phyloP scores from a whole-genome alignment of 1,284 basidiomycete species.

The Sporisorium sorghi region DNA sequence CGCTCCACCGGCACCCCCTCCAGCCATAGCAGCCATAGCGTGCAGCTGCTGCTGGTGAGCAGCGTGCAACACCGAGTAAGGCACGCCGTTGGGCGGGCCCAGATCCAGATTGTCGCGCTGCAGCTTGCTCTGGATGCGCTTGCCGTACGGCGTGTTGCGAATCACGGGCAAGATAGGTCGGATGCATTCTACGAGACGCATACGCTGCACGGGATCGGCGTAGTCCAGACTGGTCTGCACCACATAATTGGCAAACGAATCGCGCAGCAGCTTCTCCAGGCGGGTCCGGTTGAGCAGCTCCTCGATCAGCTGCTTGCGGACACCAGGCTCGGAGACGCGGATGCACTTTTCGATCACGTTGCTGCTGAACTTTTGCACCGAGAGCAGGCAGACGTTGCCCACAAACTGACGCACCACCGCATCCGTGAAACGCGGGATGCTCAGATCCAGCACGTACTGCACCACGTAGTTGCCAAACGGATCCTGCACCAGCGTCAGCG shows the following conservation, averaged over 20 bases:
- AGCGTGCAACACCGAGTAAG: conserved; percentile 58
- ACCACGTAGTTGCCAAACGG: conserved; percentile 97
- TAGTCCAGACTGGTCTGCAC: conserved; percentile 69
- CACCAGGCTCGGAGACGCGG: conserved; percentile 93
- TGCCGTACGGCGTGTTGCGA: conserved; percentile 69
- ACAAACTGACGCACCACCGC: conserved; percentile 96
- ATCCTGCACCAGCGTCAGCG: conserved; percentile 96
- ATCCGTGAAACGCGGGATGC: conserved; percentile 97
- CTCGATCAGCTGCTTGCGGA: conserved; percentile 93
- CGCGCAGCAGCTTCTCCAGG: conserved; percentile 91
- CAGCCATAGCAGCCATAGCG: conserved; percentile 51
- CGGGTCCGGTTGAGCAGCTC: conserved; percentile 94
- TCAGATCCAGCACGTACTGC: conserved; percentile 97
- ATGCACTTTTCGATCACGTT: conserved; percentile 98
- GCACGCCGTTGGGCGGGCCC: conserved; percentile 49
- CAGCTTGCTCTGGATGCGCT: conserved; percentile 69
- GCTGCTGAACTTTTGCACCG: conserved; percentile 97
- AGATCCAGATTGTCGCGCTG: conserved; percentile 66
- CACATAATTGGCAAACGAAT: conserved; percentile 72
- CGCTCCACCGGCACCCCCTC: conserved; percentile 10
- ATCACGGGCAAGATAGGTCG: conserved; percentile 68
- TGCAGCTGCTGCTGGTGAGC: conserved; percentile 58
- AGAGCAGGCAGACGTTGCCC: conserved; percentile 96
- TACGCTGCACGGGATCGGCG: conserved; percentile 65
- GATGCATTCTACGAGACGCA: conserved; percentile 68